Percentiles rank a stretch among this genome's conserved stretches.
Evolutionary conservation across 2,329 filamentous ascomycete genomes (phyloP).

Genomic region (Epichloe scottii): DNA sequence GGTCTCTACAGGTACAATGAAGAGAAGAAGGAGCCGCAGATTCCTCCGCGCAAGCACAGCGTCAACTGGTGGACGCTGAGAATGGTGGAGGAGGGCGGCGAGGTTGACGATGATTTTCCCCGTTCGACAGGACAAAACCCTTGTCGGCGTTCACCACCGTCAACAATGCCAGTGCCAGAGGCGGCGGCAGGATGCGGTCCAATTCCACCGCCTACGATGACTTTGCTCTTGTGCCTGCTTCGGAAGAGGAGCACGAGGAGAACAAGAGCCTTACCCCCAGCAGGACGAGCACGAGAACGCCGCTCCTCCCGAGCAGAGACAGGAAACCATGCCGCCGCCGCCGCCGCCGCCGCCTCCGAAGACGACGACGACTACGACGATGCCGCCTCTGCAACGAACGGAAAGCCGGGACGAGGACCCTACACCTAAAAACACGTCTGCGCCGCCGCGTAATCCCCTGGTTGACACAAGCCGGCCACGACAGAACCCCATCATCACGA

Average conservation of each 20-base stretch:
- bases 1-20: constrained; percentile 68
- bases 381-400: background rate
- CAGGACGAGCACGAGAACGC: constrained; percentile 48
- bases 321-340: background rate
- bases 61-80: constrained; percentile 74
- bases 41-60: constrained; percentile 54
- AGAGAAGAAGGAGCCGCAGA: constrained; percentile 56
- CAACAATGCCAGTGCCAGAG: constrained; percentile 67
- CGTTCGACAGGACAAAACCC: constrained; percentile 59
- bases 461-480: constrained; percentile 24
- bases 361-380: background rate
- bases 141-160: constrained; percentile 71
- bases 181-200: constrained; percentile 43
- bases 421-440: constrained; percentile 14
- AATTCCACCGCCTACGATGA: constrained; percentile 72
- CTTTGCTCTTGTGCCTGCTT: constrained; percentile 66
- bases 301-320: constrained; percentile 9
- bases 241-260: constrained; percentile 51
- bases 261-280: constrained; percentile 58
- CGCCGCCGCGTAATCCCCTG: constrained; percentile 19
- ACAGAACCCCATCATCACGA: constrained; percentile 49
- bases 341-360: too few relatives aligned
- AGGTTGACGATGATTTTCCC: constrained; percentile 81
- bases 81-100: constrained; percentile 75
- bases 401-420: constrained; percentile 5